Base-by-base conservation (phyloP, 768 basidiomycete species). In the Lactarius akahatsu region DNA sequence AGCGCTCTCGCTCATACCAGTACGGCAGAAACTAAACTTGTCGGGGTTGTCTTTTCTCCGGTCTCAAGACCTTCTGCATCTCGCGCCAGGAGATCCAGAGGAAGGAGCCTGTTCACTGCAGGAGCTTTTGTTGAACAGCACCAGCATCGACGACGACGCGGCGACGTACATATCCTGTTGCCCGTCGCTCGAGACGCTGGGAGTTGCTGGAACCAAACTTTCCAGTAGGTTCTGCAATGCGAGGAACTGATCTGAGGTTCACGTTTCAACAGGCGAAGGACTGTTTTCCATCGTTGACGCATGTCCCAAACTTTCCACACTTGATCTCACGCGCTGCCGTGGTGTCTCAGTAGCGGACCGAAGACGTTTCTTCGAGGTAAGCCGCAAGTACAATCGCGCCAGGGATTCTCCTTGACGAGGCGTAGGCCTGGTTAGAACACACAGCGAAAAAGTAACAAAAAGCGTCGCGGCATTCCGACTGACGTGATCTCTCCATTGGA, bases 281-380 rank as follows among this genome's bases (percentile, higher is more conserved):
- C 71, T 90, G 26, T 85, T 85, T 69, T 68, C 74, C 2, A 81
- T 91, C 43, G 77, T 91, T 36, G 84, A 89, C 69, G 79, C 78
- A 0, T 91, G 89, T 69, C 68, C 77, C 2, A 77, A 75, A 34
- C 76, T 91, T 34, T 74, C 78, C 64, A 81, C 77, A n/a, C 72
- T 90, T 16, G 84, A 89, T 71, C 75, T 91, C 55, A 90, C 86
- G 4, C 85, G 87, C 65, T 91, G 89, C 67, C 80, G 89, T 60
- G 83, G 89, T 5, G 79, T 91, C 61, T 78, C 72, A 7, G 80
- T 89, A 5, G 78, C 78, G 0, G 86, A 89, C 67, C 77, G 89
- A 30, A 80, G 89, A 16, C 81, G 81, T 8, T 86, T 91, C 70
- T 91, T 91, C 70, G 86, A 90, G 78, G 88, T 82, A 59, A 47